These are phyloP conservation scores for Neostapfia colusana DNA, from an alignment of 176 grass and related monocot species.

Conservation along the genomic window DNA sequence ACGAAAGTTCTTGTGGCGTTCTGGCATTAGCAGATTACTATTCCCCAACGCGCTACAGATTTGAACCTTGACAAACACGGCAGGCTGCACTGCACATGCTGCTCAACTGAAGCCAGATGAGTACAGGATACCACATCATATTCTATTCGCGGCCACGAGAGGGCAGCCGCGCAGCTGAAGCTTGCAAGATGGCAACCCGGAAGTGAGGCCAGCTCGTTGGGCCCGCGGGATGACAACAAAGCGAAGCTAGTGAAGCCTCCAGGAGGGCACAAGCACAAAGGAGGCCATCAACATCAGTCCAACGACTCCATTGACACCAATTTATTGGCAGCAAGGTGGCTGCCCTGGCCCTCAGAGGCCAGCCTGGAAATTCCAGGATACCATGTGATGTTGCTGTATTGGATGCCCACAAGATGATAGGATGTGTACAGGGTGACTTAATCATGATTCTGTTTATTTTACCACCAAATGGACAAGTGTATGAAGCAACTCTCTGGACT, in stretches of 20 bases:
- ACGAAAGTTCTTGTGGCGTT: neutral
- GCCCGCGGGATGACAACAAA: slow-evolving; percentile 27
- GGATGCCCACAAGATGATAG: slow-evolving; percentile 42
- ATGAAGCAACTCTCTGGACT: slow-evolving; percentile 31
- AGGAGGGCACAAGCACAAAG: slow-evolving; percentile 26
- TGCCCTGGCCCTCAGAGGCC: slow-evolving; percentile 35
- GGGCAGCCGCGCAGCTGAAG: slow-evolving; percentile 19
- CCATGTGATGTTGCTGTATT: slow-evolving; percentile 45
- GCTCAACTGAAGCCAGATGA: slow-evolving; percentile 19
- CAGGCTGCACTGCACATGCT: slow-evolving; percentile 43
- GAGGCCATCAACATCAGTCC: slow-evolving; percentile 26
- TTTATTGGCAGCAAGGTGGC: slow-evolving; percentile 41
- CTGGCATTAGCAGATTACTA: slow-evolving; percentile 22
- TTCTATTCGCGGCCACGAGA: slow-evolving; percentile 1
- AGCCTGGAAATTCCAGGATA: slow-evolving; percentile 46
- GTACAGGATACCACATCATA: slow-evolving; percentile 29
- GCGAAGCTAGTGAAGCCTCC: slow-evolving; percentile 37
- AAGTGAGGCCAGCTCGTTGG: slow-evolving; percentile 25
- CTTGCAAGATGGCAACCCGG: slow-evolving; percentile 48
- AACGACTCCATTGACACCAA: slow-evolving; percentile 44
- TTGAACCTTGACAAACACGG: slow-evolving; percentile 18
- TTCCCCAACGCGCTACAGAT: neutral
- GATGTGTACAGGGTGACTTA: slow-evolving; percentile 33
- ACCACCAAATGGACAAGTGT: slow-evolving; percentile 39
- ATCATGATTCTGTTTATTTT: slow-evolving; percentile 44